Base-by-base conservation (phyloP, 2,329 filamentous ascomycete species). In the Stemphylium vesicarium region DNA sequence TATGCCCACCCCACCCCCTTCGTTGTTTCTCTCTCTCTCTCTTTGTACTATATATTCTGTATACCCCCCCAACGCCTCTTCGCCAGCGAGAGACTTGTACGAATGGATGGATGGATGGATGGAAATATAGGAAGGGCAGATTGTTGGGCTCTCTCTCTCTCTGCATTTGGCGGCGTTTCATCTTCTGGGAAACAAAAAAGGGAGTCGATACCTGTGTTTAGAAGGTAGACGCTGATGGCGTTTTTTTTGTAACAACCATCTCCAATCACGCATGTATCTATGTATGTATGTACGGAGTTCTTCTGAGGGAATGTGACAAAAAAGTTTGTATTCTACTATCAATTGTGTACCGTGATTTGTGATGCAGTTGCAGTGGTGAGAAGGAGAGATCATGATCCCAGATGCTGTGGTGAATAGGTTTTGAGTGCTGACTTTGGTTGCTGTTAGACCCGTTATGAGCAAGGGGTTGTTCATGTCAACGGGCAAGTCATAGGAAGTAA, bases 11-110 rank as follows among this genome's bases (percentile, higher is more conserved):
- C 20, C 32, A 20, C 31, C 20, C 32, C 32, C 31, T 18, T 20
- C 38, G 10, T 41, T 41, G 2, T 16, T 33, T 45, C 26, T 45
- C 20, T 44, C 33, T 45, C 20, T 44, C 33, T 44, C 41, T 41
- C 24, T 24, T 22, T 49, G 46, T 49, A 49, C 9, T 49, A 49
- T 49, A 49, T 49, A 41, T 26, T 35, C n/a, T 49, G 37, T 49
- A 49, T 49, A 49, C 46, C 46, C 46, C 46, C 46, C 46, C 26
- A 49, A 33, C 24, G n/a, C 20, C n/a, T 36, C 36, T 26, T 45
- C 8, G 9, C 26, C 26, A 29, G 26, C 26, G 9, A 29, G 26
- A 29, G 22, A 8, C 4, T 4, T 24, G 22, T 3, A 29, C 26
- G 26, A 11, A 29, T 11, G 26, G 9, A 29, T 7, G 26, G 26